Conservation (phyloP, 345 rosid genomes). For the Linum tenue region DNA sequence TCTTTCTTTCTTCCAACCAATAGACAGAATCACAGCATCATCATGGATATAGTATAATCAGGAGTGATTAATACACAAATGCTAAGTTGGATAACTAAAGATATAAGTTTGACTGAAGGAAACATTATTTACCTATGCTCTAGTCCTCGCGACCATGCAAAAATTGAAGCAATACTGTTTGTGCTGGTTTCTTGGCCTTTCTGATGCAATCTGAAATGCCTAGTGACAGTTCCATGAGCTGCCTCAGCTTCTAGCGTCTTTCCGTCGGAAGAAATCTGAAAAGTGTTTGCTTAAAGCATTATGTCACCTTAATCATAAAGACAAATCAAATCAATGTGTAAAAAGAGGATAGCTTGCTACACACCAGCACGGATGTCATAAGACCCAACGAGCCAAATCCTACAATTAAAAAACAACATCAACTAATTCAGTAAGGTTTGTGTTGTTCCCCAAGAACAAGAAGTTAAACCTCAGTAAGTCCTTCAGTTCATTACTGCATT, state of each 20-base stretch:
- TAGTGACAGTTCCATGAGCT: slow-evolving; percentile 97
- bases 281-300: slow-evolving; percentile 9
- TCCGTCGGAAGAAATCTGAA: slow-evolving; percentile 87
- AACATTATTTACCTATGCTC: slow-evolving; percentile 57
- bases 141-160: slow-evolving; percentile 92
- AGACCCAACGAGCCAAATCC: slow-evolving; percentile 98
- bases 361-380: slow-evolving; percentile 89
- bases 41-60: too few species aligned
- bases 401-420: slow-evolving; percentile 24
- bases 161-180: slow-evolving; percentile 90
- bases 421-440: too few species aligned
- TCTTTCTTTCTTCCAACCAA: not conserved
- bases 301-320: not conserved
- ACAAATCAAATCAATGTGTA: not conserved
- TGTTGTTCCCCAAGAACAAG: not conserved
- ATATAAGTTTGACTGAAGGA: too few species aligned
- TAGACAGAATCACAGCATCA: not conserved
- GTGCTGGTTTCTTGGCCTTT: slow-evolving; percentile 98
- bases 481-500: not conserved
- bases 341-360: slow-evolving; percentile 19
- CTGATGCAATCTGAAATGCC: slow-evolving; percentile 84
- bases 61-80: too few species aligned
- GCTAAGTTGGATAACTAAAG: too few species aligned
- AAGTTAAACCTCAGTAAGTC: not conserved
- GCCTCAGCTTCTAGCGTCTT: slow-evolving; percentile 95